A percentile compares a stretch with the other conserved stretches of the same genome.
Conservation (phyloP, 2,329 filamentous ascomycete species). For the Hysterium pulicare region DNA sequence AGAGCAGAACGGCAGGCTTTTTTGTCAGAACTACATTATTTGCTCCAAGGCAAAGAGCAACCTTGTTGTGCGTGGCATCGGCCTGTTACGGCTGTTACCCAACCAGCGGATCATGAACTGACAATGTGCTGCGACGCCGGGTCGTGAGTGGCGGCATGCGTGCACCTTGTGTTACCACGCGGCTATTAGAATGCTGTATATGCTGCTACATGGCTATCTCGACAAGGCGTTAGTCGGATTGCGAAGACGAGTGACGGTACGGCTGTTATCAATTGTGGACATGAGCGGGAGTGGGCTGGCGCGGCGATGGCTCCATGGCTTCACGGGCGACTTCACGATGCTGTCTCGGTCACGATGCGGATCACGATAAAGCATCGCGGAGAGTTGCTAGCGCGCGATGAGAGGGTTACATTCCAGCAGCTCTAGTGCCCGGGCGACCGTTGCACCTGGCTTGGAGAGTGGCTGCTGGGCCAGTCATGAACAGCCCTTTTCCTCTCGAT, state of each 20-base stretch:
- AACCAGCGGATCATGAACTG: not conserved
- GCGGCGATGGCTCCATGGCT: too few species aligned
- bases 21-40: too few species aligned
- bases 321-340: too few species aligned
- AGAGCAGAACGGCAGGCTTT: too few species aligned
- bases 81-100: not conserved
- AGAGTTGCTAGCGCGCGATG: not conserved
- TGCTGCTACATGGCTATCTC: slow-evolving; percentile 7
- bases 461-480: not conserved
- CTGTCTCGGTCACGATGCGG: slow-evolving; percentile 2
- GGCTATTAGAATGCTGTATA: not conserved
- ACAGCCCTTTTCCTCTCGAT: not conserved
- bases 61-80: not conserved
- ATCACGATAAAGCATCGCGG: slow-evolving; percentile 3
- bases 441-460: slow-evolving; percentile 3
- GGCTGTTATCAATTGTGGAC: too few species aligned
- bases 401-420: slow-evolving; percentile 8
- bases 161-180: slow-evolving; percentile 1
- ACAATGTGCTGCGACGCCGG: slow-evolving; percentile 1
- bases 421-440: slow-evolving; percentile 6
- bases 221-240: too few species aligned
- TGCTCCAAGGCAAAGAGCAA: not conserved
- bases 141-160: not conserved
- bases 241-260: too few species aligned
- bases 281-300: too few species aligned